Evolutionary conservation across 2,329 filamentous ascomycete genomes (phyloP).

Genomic region (Fusarium verrucosum): DNA sequence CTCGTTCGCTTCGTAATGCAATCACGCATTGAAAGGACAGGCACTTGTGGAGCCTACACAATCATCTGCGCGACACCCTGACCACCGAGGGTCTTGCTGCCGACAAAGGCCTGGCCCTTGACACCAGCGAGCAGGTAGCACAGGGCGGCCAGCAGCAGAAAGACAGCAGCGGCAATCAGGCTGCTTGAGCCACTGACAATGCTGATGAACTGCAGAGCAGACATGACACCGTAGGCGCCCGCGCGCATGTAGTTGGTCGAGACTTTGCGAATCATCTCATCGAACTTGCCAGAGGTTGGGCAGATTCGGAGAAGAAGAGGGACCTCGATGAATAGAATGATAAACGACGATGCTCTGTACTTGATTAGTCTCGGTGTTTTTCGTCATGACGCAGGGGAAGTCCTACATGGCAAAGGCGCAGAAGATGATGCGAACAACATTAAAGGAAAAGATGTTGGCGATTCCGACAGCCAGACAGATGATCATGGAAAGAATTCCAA

Average conservation of each 20-base stretch:
- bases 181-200: slow-evolving; percentile 71
- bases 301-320: slow-evolving; percentile 97
- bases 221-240: slow-evolving; percentile 84
- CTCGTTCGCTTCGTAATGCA: background rate
- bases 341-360: slow-evolving; percentile 70
- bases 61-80: slow-evolving; percentile 98
- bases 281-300: slow-evolving; percentile 90
- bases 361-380: slow-evolving; percentile 6
- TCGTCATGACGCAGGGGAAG: background rate
- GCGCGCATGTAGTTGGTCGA: slow-evolving; percentile 98
- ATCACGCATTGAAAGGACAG: background rate
- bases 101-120: slow-evolving; percentile 86
- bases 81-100: slow-evolving; percentile 95
- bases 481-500: slow-evolving; percentile 75
- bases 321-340: slow-evolving; percentile 88
- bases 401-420: slow-evolving; percentile 64
- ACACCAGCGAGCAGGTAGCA: slow-evolving; percentile 85
- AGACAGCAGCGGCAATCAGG: slow-evolving; percentile 85
- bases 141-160: slow-evolving; percentile 77
- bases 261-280: slow-evolving; percentile 87
- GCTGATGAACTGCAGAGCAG: slow-evolving; percentile 84
- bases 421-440: slow-evolving; percentile 60
- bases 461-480: slow-evolving; percentile 75
- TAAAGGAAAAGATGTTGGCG: slow-evolving; percentile 70
- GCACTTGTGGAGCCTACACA: slow-evolving; percentile 64